Evolutionary conservation across 2,329 filamentous ascomycete genomes (phyloP), one percentile per base, ranked within the genome.

Genomic region (Aspergillus brunneoviolaceus): DNA sequence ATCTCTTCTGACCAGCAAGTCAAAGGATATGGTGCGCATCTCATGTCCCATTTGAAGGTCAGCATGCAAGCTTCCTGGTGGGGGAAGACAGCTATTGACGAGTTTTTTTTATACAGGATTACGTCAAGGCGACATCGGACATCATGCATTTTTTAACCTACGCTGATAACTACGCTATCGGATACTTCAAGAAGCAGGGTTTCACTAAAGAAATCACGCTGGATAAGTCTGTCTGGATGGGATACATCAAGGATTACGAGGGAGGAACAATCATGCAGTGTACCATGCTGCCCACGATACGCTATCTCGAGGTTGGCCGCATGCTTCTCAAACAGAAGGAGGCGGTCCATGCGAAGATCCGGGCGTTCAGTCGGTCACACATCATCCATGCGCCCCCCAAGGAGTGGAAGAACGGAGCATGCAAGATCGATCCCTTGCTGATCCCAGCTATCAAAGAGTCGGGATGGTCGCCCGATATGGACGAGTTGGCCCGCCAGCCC

Each of bases 101-200:
- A 19, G 27, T 49, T 25, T 33, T 25, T 33, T 21, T 49, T 23
- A 57, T 35, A 31, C 62, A 81, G 79, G 87, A 99, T 80, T 99
- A 97, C 70, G 95, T 99, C 75, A 97, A 96, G 76, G 93, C 94
- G 6, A 97, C 94, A 0, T 96, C 91, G 57, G 89, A 93, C 66
- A 93, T 99, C 51, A 98, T 97, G 93, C 93, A 99, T 77, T 99
- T 99, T 76, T 83, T 99, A 2, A 99, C 95, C 1, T 99, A 99
- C 72, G 95, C 95, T 65, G 95, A 99, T 76, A 99, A 99, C 76
- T 98, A 98, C 72, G 95, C 95, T 45, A 99, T 96, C 66, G 95
- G 95, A 11, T 99, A 98, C 76, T 99, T 99, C 78, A 96, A 98
- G 77, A 99, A 99, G 75, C 95, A 99, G 74, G 95, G 95, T 0